Base-by-base conservation (phyloP, 306 rosid genomes). In the Parietaria judaica region DNA sequence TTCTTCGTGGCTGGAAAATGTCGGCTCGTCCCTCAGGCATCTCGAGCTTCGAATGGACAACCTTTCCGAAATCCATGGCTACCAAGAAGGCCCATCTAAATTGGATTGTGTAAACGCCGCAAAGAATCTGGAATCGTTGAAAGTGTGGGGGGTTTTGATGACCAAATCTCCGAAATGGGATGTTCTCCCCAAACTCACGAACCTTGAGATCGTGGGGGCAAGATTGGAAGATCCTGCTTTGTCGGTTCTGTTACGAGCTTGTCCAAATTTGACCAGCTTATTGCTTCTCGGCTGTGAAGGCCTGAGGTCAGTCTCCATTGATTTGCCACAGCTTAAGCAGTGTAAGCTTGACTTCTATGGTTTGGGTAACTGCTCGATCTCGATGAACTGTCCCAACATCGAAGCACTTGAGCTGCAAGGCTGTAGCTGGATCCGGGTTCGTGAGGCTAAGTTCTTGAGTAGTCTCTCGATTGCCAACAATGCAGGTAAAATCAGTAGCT, bases 261-360 rank as follows among this genome's bases (percentile, higher is more conserved):
- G 96, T 66, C 97, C 95, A 10, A 75, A 68, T 74, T 82, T 87
- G 36, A 74, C 77, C 44, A 81, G 80, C 70, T 75, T 91, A 74
- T 58, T 85, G 72, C 80, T 91, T 53, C 96, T 91, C 67, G 96
- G 84, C 16, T 85, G 96, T 72, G 97, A 91, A 71, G 97, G 97
- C 15, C 69, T 87, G 37, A 72, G 70, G 62, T 73, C 87, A 1
- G 61, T 87, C 61, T 80, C 89, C 1, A 87, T 91, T 14, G 77
- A 87, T 54, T 70, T 91, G 75, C 88, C 82, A 6, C 56, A 53
- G 66, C 71, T 91, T 66, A 78, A 80, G 79, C 76, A 79, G 62
- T 94, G 99, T 54, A 94, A 88, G 81, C 78, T 94, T 52, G 97
- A 94, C 57, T 94, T 94, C 61, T 84, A 88, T 49, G 99, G 99